These are phyloP conservation scores for Letharia lupina DNA, from an alignment of 495 filamentous ascomycete genomes.

Conservation along the genomic window DNA sequence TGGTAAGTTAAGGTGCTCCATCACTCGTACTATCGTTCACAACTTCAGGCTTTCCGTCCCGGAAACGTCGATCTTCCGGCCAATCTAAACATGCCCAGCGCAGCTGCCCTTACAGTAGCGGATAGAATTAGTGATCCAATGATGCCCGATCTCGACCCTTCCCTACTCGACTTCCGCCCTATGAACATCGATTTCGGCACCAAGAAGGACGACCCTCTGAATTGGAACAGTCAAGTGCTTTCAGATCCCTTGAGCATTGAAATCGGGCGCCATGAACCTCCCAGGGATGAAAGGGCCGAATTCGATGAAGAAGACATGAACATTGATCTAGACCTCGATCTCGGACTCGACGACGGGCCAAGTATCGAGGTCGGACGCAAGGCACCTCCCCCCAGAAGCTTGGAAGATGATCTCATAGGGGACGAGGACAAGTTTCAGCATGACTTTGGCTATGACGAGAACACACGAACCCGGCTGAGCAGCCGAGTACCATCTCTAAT, in stretches of 20 bases:
- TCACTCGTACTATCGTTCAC: constrained; percentile 4
- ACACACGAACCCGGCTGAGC: constrained; percentile 21
- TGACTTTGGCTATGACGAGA: constrained; percentile 47
- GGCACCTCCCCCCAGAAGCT: constrained; percentile 52
- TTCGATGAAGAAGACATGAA: constrained; percentile 44
- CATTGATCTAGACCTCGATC: constrained; percentile 44
- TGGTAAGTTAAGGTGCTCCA: constrained; percentile 50
- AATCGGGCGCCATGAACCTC: constrained; percentile 35
- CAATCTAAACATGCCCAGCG: constrained; percentile 38
- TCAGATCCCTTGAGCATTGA: constrained; percentile 51
- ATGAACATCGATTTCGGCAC: constrained; percentile 49
- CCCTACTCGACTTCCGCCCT: constrained; percentile 62
- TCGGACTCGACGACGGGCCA: constrained; percentile 43
- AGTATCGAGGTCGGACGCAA: constrained; percentile 83
- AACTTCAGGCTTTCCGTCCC: constrained; percentile 41
- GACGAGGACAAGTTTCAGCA: constrained; percentile 48
- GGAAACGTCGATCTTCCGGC: constrained; percentile 46
- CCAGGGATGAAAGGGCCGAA: constrained; percentile 38
- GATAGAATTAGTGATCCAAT: constrained; percentile 28
- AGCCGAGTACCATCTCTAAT: constrained; percentile 36
- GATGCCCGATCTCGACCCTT: constrained; percentile 56
- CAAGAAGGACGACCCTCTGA: constrained; percentile 51
- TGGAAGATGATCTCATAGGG: constrained; percentile 67
- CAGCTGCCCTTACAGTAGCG: constrained; percentile 32
- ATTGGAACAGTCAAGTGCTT: constrained; percentile 60